Base-by-base conservation (phyloP, 208 protist species). In the Crithidia bombi region DNA sequence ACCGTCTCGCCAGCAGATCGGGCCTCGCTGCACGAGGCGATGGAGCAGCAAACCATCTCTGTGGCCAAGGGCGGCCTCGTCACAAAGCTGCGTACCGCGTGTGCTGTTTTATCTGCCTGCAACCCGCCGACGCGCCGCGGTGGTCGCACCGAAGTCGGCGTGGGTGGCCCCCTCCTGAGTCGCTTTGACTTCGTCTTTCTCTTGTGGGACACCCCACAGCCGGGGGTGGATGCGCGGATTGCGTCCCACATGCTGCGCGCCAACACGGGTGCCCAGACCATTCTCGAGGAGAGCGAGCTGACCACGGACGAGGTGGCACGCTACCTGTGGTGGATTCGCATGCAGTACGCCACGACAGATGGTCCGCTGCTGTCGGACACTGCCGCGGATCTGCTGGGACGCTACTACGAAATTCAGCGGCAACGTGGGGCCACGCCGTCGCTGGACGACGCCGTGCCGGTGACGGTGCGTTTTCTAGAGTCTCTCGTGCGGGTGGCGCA, bases 31-130 rank as follows among this genome's bases (percentile, higher is more conserved):
- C 98, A 99, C 74, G 98, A 99, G 84, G 97, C 98, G 14, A 99
- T 99, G 98, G 98, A 99, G 82, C 98, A 99, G 78, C 98, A 99
- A 83, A 99, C 97, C 6, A 88, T 99, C 49, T 97, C 90, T 30
- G 90, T 98, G 14, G 95, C 92, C 19, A 97, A 99, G 85, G 98
- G 95, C 43, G 98, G 98, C 43, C 75, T 99, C 32, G 94, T 99
- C 32, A 98, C 93, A 55, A 98, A 94, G 79, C 83, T 99, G 63
- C 95, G 97, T 43, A 98, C 98, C 26, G 73, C 92, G 52, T 93
- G 90, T 46, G 87, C 92, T 5, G 90, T 99, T n/a, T 68, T 99
- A 10, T 97, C 98, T 0, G 98, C 98, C 9, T 98, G 91, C 59
- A 99, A 99, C 80, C 97, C 98, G 0, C 97, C 91, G 61, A 57